Conservation (phyloP, 345 rosid genomes). For the Eucalyptus erythrocorys region DNA sequence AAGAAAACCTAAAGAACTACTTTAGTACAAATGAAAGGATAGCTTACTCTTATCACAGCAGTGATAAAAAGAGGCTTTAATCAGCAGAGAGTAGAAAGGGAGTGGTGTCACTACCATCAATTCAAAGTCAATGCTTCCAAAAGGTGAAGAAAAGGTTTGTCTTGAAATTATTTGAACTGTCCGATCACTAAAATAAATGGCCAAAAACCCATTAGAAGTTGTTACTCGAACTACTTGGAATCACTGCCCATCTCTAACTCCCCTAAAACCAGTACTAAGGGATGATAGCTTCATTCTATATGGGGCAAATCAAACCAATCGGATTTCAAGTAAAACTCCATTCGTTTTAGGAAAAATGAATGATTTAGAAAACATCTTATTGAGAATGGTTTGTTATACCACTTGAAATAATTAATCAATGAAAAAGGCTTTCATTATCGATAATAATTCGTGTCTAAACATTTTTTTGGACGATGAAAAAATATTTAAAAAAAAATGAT, state of each 20-base stretch:
- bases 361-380: too few species aligned
- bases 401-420: too few species aligned
- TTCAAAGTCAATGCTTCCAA: neutral
- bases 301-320: neutral
- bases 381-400: neutral
- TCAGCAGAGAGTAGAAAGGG: neutral
- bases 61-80: neutral
- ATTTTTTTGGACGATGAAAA: neutral
- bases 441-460: neutral
- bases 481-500: too few species aligned
- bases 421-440: accelerated
- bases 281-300: neutral
- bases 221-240: neutral
- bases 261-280: neutral
- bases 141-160: neutral
- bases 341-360: neutral
- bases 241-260: neutral
- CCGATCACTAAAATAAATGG: neutral
- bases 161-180: neutral
- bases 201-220: neutral
- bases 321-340: neutral
- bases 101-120: neutral
- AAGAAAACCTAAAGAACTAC: neutral
- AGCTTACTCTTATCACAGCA: neutral
- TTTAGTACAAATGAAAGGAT: neutral